Evolutionary conservation across 371 early-diverging fungal genomes (phyloP), one percentile per base, ranked within the genome.

Genomic region (Batrachochytrium dendrobatidis): DNA sequence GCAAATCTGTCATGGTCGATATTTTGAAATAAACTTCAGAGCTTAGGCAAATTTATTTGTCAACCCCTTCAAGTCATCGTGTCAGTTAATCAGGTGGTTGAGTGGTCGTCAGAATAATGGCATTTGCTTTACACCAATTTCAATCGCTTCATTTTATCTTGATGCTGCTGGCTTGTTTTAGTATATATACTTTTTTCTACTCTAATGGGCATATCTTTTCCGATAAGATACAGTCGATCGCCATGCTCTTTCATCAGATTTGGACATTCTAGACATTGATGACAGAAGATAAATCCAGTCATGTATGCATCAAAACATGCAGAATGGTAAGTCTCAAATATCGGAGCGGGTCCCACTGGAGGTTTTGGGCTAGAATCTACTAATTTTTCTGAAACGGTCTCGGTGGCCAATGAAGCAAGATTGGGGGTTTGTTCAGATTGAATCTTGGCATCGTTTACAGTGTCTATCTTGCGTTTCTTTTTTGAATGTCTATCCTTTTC

Each of bases 241-340:
- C 55, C 25, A 0, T 63, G 59, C 32, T 67, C 39, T n/a, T 55
- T 43, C 32, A 53, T 52, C 6, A 49, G 25, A n/a, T 25, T 22
- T n/a, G 50, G 33, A 25, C 63, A 39, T n/a, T 7, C 44, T n/a
- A 53, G 17, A 6, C 57, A 8, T 51, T 85, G 77, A 57, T 81
- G 81, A 44, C 82, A 81, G 67, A 88, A 94, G 6, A 88, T 70
- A 53, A 77, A 92, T 0, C 86, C 93, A 0, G 97, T 96, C 97
- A 96, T 96, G 69, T 79, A 94, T 0, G 97, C 88, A 68, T 96
- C 97, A 72, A 84, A 90, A 56, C 85, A 83, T 0, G 95, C 90
- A 0, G 91, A 84, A 63, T 96, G 95, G 56, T 83, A 83, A 0
- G 62, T 63, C 57, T 71, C 66, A 48, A 76, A 67, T 1, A 69